These are phyloP conservation scores for Hymenoscyphus infarciens DNA, from an alignment of 2,329 filamentous ascomycete species.

Conservation along the genomic window DNA sequence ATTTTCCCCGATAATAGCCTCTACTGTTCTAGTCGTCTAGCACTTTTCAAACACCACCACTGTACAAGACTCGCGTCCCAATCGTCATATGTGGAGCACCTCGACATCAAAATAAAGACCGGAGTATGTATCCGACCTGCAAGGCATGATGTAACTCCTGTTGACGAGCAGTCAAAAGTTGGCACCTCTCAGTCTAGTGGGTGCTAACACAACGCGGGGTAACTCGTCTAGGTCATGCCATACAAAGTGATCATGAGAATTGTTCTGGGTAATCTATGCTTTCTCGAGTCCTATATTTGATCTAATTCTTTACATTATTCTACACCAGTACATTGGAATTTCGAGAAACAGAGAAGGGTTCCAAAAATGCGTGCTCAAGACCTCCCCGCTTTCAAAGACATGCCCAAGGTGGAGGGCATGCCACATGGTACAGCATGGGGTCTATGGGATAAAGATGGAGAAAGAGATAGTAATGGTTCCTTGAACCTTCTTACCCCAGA, in stretches of 20 bases:
- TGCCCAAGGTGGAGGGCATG: slow-evolving; percentile 41
- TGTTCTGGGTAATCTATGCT: not conserved
- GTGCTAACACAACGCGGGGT: not conserved
- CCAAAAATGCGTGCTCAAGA: slow-evolving; percentile 24
- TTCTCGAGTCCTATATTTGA: not conserved
- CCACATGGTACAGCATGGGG: slow-evolving; percentile 44
- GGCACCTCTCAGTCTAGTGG: not conserved
- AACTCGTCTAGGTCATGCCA: not conserved
- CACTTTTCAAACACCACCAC: no score
- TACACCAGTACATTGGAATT: no score
- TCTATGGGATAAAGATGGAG: slow-evolving; percentile 44
- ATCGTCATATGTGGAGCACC: no score
- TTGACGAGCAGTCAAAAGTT: not conserved
- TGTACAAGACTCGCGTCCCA: no score
- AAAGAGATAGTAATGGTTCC: slow-evolving; percentile 42
- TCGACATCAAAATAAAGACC: not conserved
- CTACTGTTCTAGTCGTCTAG: no score
- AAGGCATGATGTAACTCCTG: not conserved
- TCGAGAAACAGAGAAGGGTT: no score
- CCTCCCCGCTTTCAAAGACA: slow-evolving; percentile 38
- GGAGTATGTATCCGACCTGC: not conserved
- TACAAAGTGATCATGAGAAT: not conserved
- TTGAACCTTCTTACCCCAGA: slow-evolving; percentile 45
- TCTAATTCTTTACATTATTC: not conserved
- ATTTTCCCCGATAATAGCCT: no score